Evolutionary conservation across 2,329 filamentous ascomycete genomes (phyloP).

Genomic region (Fusarium globosum): DNA sequence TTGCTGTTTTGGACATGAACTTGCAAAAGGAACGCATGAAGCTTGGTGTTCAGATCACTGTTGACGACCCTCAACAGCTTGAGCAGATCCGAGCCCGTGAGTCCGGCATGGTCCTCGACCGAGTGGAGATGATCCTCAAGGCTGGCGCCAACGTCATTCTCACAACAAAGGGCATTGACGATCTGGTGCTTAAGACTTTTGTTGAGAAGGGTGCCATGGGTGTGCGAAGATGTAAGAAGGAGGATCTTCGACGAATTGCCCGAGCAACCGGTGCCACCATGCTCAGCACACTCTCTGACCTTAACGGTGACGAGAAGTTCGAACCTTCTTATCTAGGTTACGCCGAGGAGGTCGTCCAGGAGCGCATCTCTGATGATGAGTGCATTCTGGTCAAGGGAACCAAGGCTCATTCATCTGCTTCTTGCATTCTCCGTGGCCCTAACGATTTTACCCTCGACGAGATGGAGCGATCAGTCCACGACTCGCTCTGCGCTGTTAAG

Average conservation of each 20-base stretch:
- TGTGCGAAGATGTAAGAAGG: conserved; percentile 97
- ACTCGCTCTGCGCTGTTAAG: conserved; percentile 97
- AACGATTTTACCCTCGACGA: conserved; percentile 98
- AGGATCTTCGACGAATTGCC: conserved; percentile 94
- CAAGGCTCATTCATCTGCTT: conserved; percentile 92
- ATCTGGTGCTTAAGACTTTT: conserved; percentile 93
- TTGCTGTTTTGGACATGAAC: conserved; percentile 97
- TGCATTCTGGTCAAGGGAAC: conserved; percentile 97
- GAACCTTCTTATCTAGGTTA: conserved; percentile 89
- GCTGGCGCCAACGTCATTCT: conserved; percentile 95
- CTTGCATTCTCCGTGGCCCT: conserved; percentile 92
- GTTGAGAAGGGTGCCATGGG: conserved; percentile 96
- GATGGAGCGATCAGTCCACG: conserved; percentile 98
- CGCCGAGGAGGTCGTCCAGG: conserved; percentile 96
- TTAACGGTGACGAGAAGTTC: conserved; percentile 98
- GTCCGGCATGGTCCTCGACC: conserved; percentile 90
- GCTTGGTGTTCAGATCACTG: conserved; percentile 96
- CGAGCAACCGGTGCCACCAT: conserved; percentile 95
- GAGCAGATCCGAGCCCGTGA: conserved; percentile 97
- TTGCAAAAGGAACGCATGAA: conserved; percentile 99
- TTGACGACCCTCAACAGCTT: conserved; percentile 95
- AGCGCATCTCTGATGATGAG: conserved; percentile 98
- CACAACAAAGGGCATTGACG: conserved; percentile 98
- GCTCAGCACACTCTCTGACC: conserved; percentile 90
- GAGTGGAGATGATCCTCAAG: conserved; percentile 97